These are phyloP conservation scores for Chalara sp. DNA, from an alignment of 2,329 filamentous ascomycete species.

Conservation along the genomic window DNA sequence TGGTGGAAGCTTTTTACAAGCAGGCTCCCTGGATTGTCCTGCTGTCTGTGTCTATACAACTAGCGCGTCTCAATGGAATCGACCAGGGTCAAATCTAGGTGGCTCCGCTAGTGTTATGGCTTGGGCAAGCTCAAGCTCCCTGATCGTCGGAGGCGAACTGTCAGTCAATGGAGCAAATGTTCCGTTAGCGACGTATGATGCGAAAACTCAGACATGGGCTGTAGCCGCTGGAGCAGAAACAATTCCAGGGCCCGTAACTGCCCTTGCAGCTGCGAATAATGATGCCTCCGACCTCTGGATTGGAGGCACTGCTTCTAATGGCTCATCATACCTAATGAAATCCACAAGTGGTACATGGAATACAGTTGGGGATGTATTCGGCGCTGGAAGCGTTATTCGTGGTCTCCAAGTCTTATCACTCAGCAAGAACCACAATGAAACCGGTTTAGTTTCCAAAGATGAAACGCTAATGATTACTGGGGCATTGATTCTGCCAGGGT, in stretches of 20 bases:
- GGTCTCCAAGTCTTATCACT: conserved; percentile 77
- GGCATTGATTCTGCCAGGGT: conserved; percentile 64
- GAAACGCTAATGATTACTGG: conserved; percentile 82
- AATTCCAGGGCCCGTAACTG: conserved; percentile 75
- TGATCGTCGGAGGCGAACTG: conserved; percentile 75
- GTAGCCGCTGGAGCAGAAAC: conserved; percentile 51
- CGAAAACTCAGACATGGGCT: conserved; percentile 60
- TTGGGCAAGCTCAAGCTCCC: conserved; percentile 66
- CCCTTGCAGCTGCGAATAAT: conserved; percentile 66
- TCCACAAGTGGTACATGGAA: conserved; percentile 70
- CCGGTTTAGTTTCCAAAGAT: conserved; percentile 55
- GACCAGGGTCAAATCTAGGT: conserved; percentile 64
- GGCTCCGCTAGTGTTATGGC: conserved; percentile 67
- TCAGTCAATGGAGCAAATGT: conserved; percentile 57
- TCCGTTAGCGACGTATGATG: conserved; percentile 67
- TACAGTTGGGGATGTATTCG: conserved; percentile 56
- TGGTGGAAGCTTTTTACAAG: conserved; percentile 75
- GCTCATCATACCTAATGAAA: conserved; percentile 72
- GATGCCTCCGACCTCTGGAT: conserved; percentile 75
- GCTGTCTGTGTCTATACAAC: conserved; percentile 76
- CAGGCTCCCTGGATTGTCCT: conserved; percentile 76
- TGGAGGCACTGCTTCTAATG: conserved; percentile 62
- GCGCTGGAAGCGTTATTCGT: conserved; percentile 59
- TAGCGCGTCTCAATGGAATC: conserved; percentile 66
- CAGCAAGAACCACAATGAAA: conserved; percentile 58